Conservation (phyloP, 2,329 filamentous ascomycete genomes). For the Bipolaris zeicola region DNA sequence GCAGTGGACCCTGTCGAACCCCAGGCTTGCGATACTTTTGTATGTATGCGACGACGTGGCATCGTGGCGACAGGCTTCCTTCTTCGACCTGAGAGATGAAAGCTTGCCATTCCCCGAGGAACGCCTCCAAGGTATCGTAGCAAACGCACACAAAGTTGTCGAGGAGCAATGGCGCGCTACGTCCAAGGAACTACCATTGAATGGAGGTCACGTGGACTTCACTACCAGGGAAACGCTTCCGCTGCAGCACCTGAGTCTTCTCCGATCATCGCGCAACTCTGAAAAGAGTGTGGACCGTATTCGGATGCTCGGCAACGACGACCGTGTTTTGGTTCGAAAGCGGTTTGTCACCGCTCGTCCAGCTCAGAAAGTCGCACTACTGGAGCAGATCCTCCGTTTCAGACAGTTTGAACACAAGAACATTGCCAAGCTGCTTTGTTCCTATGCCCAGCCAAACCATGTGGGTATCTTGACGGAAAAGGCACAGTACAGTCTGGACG, state of each 20-base stretch:
- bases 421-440: conserved; percentile 46
- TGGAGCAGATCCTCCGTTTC: conserved; percentile 48
- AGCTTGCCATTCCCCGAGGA: conserved; percentile 47
- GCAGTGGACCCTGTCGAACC: conserved; percentile 50
- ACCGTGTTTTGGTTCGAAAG: conserved; percentile 46
- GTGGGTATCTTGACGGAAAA: conserved; percentile 43
- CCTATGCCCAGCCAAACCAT: conserved; percentile 47
- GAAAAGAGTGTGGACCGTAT: conserved; percentile 48
- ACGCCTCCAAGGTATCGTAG: conserved; percentile 46
- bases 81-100: conserved; percentile 47
- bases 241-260: conserved; percentile 39
- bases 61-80: conserved; percentile 46
- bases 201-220: conserved; percentile 47
- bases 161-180: conserved; percentile 50
- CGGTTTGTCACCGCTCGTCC: conserved; percentile 44
- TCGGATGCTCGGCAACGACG: conserved; percentile 42
- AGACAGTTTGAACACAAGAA: conserved; percentile 48
- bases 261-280: conserved; percentile 40
- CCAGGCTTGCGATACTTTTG: conserved; percentile 46
- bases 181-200: conserved; percentile 46
- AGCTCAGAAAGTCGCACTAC: conserved; percentile 42
- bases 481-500: conserved; percentile 47
- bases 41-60: conserved; percentile 49
- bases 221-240: conserved; percentile 45
- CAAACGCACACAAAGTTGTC: conserved; percentile 46